Base-by-base conservation (phyloP, 2,329 filamentous ascomycete species). In the Dactylonectria estremocensis region DNA sequence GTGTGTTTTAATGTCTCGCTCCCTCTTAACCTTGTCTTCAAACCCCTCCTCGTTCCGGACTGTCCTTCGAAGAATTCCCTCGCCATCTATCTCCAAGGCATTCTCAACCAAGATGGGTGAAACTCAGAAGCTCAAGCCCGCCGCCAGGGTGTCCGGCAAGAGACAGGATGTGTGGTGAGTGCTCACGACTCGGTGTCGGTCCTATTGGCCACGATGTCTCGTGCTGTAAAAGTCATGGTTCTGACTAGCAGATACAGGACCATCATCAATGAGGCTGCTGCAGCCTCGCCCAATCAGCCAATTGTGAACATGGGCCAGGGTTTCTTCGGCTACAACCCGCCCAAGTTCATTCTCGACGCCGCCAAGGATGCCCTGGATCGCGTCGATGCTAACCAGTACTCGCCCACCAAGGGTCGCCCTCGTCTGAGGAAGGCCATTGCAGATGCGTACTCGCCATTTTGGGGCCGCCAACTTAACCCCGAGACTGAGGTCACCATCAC, bases 381-480 rank as follows among this genome's bases (percentile, higher is more conserved):
- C 58, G 95, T 99, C 22, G 96, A 98, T 73, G 98, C 95, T 88
- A 99, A 99, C 82, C 96, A 99, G 86, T 99, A 99, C 87, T 95
- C 95, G 22, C 96, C 95, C 2, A 98, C 96, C 20, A 96, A 95
- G 87, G 96, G 96, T 68, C 91, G 95, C 7, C 95, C 96, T 48
- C 89, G 95, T 62, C 87, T 99, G 77, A 95, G 92, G 87, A 94
- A 98, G 85, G 96, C 96, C 58, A 91, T 99, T 76, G 93, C 96
- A 2, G 91, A 97, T 76, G 93, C 96, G 22, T 99, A 99, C 84
- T 93, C 94, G 14, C 94, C 95, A 1, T 92, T 92, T 80, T 98
- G 97, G 86, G 94, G 94, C 40, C 90, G 93, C 61, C 86, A 88
- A 69, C 82, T 99, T 50, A 87, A 99, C 80, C 94, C 95, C 0